Evolutionary conservation across 495 filamentous ascomycete genomes (phyloP).

Genomic region (Neurospora hispaniola): DNA sequence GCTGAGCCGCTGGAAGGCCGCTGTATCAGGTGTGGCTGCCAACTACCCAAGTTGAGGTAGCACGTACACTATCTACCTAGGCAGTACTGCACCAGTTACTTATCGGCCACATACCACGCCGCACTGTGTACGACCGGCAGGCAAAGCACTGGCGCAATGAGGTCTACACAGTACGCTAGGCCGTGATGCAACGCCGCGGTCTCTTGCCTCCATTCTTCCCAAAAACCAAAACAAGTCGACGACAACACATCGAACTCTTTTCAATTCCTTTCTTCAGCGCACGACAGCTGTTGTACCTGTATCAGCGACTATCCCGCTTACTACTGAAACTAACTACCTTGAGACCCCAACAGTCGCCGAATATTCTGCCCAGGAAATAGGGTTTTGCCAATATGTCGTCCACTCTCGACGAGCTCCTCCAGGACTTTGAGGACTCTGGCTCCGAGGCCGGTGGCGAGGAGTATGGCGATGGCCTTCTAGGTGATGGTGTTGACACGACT

Average conservation of each 20-base stretch:
- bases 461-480: constrained; percentile 34
- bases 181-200: not conserved
- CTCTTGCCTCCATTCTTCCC: not conserved
- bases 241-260: not conserved
- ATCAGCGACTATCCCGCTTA: not conserved
- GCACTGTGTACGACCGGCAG: not conserved
- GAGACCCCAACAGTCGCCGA: not conserved
- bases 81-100: too few species aligned
- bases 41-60: too few species aligned
- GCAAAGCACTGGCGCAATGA: not conserved
- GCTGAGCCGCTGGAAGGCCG: not conserved
- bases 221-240: not conserved
- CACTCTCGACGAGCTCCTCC: constrained; percentile 69
- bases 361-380: not conserved
- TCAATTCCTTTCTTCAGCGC: not conserved
- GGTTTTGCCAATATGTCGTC: constrained; percentile 51
- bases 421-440: constrained; percentile 77
- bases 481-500: constrained; percentile 9
- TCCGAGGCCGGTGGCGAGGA: constrained; percentile 48
- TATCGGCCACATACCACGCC: too few species aligned
- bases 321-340: not conserved
- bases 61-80: too few species aligned
- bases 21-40: not conserved
- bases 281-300: not conserved
- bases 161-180: not conserved